A percentile compares a stretch with the other conserved stretches of the same genome.
phyloP scores from a whole-genome alignment of 495 filamentous ascomycete genomes.

The Letharia columbiana region DNA sequence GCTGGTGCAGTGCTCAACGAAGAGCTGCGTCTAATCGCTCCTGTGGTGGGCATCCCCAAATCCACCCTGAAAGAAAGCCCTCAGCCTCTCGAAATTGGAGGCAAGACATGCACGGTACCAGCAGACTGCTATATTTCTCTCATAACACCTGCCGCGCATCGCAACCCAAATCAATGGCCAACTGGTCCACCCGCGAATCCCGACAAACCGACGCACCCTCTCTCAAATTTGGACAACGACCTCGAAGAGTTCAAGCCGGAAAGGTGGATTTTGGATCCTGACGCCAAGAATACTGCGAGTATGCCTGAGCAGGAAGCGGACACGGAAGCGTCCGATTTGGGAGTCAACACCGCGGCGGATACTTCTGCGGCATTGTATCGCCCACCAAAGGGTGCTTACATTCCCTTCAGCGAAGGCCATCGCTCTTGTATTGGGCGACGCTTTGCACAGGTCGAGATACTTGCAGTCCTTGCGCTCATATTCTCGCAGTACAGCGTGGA shows the following conservation, averaged over 20 bases:
- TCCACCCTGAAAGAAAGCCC: constrained; percentile 36
- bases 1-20: constrained; percentile 64
- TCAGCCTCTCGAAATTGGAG: constrained; percentile 45
- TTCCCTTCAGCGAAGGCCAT: constrained; percentile 63
- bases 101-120: constrained; percentile 42
- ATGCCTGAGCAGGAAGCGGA: constrained; percentile 22
- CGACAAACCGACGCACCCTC: constrained; percentile 17
- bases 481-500: constrained; percentile 58
- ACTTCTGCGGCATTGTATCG: constrained; percentile 46
- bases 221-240: constrained; percentile 31
- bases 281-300: constrained; percentile 25
- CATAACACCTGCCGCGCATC: constrained; percentile 39
- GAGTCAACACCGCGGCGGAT: constrained; percentile 26
- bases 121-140: constrained; percentile 40
- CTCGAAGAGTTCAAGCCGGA: constrained; percentile 44
- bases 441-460: constrained; percentile 62
- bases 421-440: constrained; percentile 59
- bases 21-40: constrained; percentile 53
- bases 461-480: constrained; percentile 53
- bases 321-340: constrained; percentile 6
- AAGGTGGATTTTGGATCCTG: constrained; percentile 47
- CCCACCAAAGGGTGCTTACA: constrained; percentile 51
- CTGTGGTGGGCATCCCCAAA: constrained; percentile 56
- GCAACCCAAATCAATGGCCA: constrained; percentile 53
- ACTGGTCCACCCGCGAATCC: constrained; percentile 25